Evolutionary conservation across 2,329 filamentous ascomycete genomes (phyloP), one percentile per base, ranked within the genome.

Genomic region (Beauveria brongniartii): DNA sequence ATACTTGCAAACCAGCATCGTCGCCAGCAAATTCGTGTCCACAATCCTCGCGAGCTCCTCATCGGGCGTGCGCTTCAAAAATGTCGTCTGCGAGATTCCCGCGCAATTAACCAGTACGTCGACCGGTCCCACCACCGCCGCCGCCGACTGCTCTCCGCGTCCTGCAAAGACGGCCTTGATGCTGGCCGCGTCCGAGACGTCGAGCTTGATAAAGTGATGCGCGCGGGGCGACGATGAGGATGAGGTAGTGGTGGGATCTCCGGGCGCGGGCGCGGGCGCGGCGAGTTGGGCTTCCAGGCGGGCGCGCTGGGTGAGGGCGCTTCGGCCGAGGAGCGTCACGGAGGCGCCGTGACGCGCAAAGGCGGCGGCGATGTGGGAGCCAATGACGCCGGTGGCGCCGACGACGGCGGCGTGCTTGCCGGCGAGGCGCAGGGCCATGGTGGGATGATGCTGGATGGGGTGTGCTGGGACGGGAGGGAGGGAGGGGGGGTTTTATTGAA

Each of bases 21-120:
- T 84, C 1, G 83, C 81, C 57, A 79, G 76, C 1, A 96, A 80
- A 71, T 96, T 96, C 44, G 84, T 89, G 55, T 82, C 76, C 5
- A 96, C 68, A 7, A 91, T 77, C 1, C 76, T 66, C 1, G 83
- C 75, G 24, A 91, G 77, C 3, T 80, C 76, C 0, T 74, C 70
- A 0, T 80, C 69, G 0, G 73, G 67, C 1, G 82, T 84, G 10
- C 79, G 76, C 50, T 83, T 75, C n/a, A 94, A 79, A 1, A 91
- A 76, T 0, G 80, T 82, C 14, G 80, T 80, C 65, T 91, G 85
- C 0, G 87, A 80, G 24, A 92, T 78, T 10, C 91, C 92, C 0
- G 91, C 91, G 28, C 89, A 89, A 69, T 96, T 95, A 64, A 96
- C 81, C 1, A 96, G 81, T 34, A 93, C 77, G 67, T 84, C 79